phyloP scores from a whole-genome alignment of 345 rosid genomes.

The Eutrema japonicum region DNA sequence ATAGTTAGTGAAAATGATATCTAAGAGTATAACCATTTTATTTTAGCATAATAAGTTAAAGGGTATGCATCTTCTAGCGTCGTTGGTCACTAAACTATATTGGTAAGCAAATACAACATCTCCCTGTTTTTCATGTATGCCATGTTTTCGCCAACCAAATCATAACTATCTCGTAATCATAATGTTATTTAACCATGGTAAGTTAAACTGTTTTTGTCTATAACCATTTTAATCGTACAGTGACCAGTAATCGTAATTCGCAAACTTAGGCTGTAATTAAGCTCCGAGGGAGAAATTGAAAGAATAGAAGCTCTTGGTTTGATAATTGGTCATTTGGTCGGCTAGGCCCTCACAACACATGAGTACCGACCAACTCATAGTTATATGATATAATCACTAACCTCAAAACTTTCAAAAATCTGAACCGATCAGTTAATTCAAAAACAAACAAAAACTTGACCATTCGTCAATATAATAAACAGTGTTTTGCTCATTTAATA shows the following conservation, averaged over 20 bases:
- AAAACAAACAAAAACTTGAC: neutral
- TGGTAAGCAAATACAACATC: neutral
- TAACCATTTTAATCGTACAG: too few species aligned
- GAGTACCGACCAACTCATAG: neutral
- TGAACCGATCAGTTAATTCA: too few species aligned
- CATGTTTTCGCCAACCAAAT: neutral
- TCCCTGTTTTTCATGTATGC: neutral
- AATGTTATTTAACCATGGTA: neutral
- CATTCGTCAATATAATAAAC: neutral
- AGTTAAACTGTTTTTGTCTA: neutral
- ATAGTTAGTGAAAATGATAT: neutral
- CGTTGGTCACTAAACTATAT: neutral
- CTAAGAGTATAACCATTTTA: neutral
- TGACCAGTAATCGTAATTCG: neutral
- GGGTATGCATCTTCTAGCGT: neutral
- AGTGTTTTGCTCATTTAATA: too few species aligned
- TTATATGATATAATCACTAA: neutral
- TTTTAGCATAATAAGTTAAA: neutral
- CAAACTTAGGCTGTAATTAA: neutral
- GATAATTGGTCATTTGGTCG: neutral
- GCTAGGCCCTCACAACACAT: neutral
- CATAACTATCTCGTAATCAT: neutral
- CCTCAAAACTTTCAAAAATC: neutral
- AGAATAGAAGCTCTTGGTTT: neutral
- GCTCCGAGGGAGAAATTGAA: too few species aligned